phyloP scores from a whole-genome alignment of 2,329 filamentous ascomycete genomes.

The Alternaria ethzedia region DNA sequence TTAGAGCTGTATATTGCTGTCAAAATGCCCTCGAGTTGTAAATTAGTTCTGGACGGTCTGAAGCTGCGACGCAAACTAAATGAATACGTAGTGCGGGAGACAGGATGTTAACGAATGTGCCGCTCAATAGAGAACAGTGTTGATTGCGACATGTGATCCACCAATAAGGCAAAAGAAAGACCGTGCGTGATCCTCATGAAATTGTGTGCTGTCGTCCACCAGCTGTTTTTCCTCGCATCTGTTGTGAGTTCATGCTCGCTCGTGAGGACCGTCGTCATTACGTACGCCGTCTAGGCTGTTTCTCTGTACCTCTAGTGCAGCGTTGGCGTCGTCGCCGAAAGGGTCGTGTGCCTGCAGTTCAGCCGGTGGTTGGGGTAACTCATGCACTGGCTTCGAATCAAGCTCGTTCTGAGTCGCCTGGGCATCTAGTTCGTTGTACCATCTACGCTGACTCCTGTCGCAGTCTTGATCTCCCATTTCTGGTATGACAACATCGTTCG shows the following conservation, averaged over 20 bases:
- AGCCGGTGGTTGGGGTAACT: slow-evolving; percentile 9
- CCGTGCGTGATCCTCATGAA: neutral
- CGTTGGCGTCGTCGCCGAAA: neutral
- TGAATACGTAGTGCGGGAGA: neutral
- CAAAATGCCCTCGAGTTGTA: neutral
- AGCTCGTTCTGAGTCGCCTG: neutral
- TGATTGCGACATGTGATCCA: neutral
- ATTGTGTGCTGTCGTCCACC: neutral
- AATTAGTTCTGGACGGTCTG: neutral
- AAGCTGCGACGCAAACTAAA: neutral
- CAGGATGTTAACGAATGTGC: neutral
- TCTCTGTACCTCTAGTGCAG: neutral
- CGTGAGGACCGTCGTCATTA: neutral
- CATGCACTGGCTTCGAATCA: slow-evolving; percentile 11
- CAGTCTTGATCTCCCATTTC: neutral
- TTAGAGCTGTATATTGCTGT: neutral
- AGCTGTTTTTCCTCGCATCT: rapidly evolving
- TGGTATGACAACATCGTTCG: neutral
- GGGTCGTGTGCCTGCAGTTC: neutral
- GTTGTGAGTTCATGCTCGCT: neutral
- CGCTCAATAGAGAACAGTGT: neutral
- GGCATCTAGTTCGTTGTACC: neutral
- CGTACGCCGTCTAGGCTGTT: neutral
- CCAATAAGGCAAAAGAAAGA: neutral
- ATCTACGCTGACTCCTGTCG: too few species aligned